Conservation (phyloP, 352 stramenopile genomes). For the Peronosclerospora sorghi region DNA sequence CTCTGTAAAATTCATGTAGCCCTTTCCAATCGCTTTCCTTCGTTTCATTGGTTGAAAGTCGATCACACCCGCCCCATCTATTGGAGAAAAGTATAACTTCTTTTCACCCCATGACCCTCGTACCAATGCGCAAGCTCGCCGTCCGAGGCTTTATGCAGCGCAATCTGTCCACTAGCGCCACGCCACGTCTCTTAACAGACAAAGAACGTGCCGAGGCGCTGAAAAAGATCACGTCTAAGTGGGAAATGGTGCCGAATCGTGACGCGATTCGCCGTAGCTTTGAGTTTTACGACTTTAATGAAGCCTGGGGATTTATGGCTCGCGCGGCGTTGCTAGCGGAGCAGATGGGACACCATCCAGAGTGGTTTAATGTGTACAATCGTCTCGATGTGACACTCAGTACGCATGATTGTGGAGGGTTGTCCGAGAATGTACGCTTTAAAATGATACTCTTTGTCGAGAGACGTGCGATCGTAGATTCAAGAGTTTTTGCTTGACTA, state of each 20-base stretch:
- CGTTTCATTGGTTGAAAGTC: slow-evolving; percentile 13
- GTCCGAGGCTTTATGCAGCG: slow-evolving; percentile 6
- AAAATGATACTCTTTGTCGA: too few relatives aligned
- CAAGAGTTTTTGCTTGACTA: too few relatives aligned
- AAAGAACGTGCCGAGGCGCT: slow-evolving; percentile 32
- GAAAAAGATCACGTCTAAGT: slow-evolving; percentile 35
- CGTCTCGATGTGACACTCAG: slow-evolving; percentile 92
- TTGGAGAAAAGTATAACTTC: neutral
- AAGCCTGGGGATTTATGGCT: slow-evolving; percentile 78
- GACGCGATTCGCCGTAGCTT: slow-evolving; percentile 81
- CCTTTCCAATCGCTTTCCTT: neutral
- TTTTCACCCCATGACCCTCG: neutral
- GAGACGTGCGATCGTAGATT: too few relatives aligned
- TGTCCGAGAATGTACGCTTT: slow-evolving; percentile 85
- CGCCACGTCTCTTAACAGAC: slow-evolving; percentile 35
- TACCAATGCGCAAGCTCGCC: slow-evolving; percentile 2
- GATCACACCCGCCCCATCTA: neutral
- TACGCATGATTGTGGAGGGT: slow-evolving; percentile 91
- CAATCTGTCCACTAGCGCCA: slow-evolving; percentile 14
- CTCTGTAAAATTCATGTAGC: neutral
- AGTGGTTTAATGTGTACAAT: slow-evolving; percentile 99
- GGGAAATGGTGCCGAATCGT: slow-evolving; percentile 38
- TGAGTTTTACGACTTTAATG: slow-evolving; percentile 75
- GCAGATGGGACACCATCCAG: slow-evolving; percentile 94
- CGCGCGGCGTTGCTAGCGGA: slow-evolving; percentile 61